phyloP scores from a whole-genome alignment of 2,329 filamentous ascomycete genomes.

The Paraphaeosphaeria minitans region DNA sequence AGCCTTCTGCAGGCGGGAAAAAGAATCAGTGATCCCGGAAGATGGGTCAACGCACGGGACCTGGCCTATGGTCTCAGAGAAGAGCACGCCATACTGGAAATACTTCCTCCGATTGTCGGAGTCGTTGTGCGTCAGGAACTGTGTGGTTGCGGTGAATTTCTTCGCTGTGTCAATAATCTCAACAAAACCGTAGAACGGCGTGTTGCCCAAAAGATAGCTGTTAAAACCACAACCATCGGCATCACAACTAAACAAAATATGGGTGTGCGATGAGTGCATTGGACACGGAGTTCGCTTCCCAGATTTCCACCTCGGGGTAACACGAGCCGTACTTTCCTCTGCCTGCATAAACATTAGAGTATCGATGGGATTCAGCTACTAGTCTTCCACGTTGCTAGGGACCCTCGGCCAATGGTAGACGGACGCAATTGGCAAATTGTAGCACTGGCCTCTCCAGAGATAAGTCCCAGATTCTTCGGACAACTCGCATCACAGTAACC shows the following conservation, averaged over 20 bases:
- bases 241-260: slow-evolving; percentile 50
- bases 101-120: slow-evolving; percentile 15
- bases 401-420: background rate
- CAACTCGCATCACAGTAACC: slow-evolving; percentile 32
- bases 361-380: background rate
- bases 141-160: slow-evolving; percentile 52
- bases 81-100: slow-evolving; percentile 11
- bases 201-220: slow-evolving; percentile 63
- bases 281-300: slow-evolving; percentile 68
- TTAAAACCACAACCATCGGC: slow-evolving; percentile 14
- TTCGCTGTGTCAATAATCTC: slow-evolving; percentile 47
- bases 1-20: slow-evolving; percentile 59
- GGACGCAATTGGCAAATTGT: background rate
- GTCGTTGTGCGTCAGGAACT: slow-evolving; percentile 41
- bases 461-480: background rate
- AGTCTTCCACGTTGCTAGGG: background rate
- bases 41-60: background rate
- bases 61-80: background rate
- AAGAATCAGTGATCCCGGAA: slow-evolving; percentile 28
- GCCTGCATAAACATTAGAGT: background rate
- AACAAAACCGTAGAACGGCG: slow-evolving; percentile 62
- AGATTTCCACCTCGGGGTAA: slow-evolving; percentile 69
- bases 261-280: slow-evolving; percentile 67
- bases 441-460: background rate
- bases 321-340: slow-evolving; percentile 56